These are phyloP conservation scores for Fennellomyces sp. DNA, from an alignment of 371 early-diverging fungal genomes.

Conservation along the genomic window DNA sequence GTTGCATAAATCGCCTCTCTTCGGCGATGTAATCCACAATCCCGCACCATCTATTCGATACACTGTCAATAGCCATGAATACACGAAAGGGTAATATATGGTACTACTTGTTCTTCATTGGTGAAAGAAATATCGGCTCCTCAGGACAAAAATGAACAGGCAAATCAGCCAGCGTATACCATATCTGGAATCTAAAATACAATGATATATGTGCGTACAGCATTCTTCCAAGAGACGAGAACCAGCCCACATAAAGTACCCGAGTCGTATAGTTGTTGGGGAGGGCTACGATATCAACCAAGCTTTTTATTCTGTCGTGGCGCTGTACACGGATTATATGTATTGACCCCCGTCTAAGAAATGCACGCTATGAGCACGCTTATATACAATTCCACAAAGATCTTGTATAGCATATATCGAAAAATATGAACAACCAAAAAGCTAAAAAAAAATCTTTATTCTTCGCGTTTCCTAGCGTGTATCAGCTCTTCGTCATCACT, in stretches of 20 bases:
- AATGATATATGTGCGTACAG: background rate
- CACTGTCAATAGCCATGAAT: background rate
- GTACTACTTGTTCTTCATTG: background rate
- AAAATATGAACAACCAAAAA: background rate
- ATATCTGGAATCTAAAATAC: background rate
- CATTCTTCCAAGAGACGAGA: background rate
- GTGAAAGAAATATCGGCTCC: background rate
- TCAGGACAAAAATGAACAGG: background rate
- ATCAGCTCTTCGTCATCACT: too few relatives aligned
- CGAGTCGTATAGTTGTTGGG: background rate
- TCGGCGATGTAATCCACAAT: background rate
- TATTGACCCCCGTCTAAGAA: background rate
- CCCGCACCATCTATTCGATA: background rate
- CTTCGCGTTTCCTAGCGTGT: too few relatives aligned
- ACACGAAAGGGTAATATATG: background rate
- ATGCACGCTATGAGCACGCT: background rate
- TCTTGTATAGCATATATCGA: background rate
- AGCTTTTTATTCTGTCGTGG: background rate
- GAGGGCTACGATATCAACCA: background rate
- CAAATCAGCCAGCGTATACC: too few relatives aligned
- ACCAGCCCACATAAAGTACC: background rate
- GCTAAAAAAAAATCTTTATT: too few relatives aligned
- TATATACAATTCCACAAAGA: background rate
- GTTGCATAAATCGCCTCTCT: background rate
- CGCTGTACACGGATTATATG: background rate